These are phyloP conservation scores for Podila epicladia DNA, from an alignment of 192 early-diverging fungal species.

Conservation along the genomic window DNA sequence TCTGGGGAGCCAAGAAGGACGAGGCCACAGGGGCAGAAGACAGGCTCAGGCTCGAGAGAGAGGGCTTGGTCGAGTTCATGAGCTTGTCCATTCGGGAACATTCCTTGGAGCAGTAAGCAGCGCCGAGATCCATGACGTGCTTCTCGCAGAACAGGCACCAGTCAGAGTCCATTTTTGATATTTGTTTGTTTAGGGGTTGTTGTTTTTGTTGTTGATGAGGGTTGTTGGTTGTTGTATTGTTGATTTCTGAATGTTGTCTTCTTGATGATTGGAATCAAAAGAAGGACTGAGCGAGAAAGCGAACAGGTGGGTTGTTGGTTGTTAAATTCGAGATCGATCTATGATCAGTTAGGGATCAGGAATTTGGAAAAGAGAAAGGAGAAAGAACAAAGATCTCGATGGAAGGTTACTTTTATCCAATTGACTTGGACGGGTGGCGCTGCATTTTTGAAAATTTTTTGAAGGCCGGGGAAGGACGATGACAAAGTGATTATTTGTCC, in stretches of 20 bases:
- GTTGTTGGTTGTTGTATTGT: neutral
- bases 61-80: constrained; percentile 38
- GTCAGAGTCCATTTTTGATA: constrained; percentile 44
- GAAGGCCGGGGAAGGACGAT: neutral
- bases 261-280: neutral
- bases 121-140: constrained; percentile 51
- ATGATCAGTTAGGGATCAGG: constrained; percentile 37
- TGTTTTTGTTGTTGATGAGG: constrained; percentile 3
- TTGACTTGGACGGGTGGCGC: neutral
- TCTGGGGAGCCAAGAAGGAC: constrained; percentile 1
- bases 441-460: neutral
- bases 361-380: constrained; percentile 31
- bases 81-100: constrained; percentile 47
- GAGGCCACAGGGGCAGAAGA: neutral
- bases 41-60: neutral
- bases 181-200: neutral
- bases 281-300: neutral
- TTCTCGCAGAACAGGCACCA: constrained; percentile 54
- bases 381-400: constrained; percentile 27
- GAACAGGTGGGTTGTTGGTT: neutral
- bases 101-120: constrained; percentile 50
- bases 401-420: neutral
- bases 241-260: neutral
- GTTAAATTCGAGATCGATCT: constrained; percentile 42
- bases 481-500: too few species aligned